Evolutionary conservation across 164 flowering plant species (phyloP).

Genomic region (Tetrastigma voinierianum): DNA sequence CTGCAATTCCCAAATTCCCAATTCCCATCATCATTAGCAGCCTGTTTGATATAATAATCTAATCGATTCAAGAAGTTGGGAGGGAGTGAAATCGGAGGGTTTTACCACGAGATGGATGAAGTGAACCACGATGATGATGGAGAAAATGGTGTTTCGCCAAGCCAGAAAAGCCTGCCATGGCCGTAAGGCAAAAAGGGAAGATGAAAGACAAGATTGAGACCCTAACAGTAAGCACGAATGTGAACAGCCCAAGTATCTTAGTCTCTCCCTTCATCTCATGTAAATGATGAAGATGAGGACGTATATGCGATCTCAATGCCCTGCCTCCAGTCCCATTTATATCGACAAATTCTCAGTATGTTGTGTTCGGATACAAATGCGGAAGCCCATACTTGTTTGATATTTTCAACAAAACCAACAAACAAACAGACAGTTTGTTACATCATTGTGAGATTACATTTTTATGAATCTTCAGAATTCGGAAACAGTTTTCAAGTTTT

Average conservation of each 20-base stretch:
- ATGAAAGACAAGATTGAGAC: conserved; percentile 61
- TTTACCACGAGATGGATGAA: conserved; percentile 84
- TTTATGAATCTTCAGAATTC: no score
- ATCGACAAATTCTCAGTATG: conserved; percentile 66
- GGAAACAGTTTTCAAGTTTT: no score
- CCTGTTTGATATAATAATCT: no score
- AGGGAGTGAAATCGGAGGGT: no score
- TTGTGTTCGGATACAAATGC: conserved; percentile 80
- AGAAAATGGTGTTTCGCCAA: conserved; percentile 79
- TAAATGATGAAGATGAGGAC: conserved; percentile 63
- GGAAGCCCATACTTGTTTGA: conserved; percentile 79
- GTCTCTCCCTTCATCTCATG: conserved; percentile 62
- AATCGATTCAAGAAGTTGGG: no score
- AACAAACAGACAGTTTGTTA: no score
- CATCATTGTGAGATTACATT: no score
- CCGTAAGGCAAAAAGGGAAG: conserved; percentile 72
- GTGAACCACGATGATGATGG: conserved; percentile 88
- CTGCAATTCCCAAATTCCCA: conserved; percentile 39
- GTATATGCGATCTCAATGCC: conserved; percentile 59
- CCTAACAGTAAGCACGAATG: conserved; percentile 39
- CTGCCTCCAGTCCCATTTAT: conserved; percentile 83
- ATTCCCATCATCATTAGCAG: no score
- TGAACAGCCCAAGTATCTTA: conserved; percentile 52
- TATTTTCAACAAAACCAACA: no score
- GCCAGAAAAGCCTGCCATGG: conserved; percentile 68